Base-by-base conservation (phyloP, 2,329 filamentous ascomycete species). In the Didymella pinodella region DNA sequence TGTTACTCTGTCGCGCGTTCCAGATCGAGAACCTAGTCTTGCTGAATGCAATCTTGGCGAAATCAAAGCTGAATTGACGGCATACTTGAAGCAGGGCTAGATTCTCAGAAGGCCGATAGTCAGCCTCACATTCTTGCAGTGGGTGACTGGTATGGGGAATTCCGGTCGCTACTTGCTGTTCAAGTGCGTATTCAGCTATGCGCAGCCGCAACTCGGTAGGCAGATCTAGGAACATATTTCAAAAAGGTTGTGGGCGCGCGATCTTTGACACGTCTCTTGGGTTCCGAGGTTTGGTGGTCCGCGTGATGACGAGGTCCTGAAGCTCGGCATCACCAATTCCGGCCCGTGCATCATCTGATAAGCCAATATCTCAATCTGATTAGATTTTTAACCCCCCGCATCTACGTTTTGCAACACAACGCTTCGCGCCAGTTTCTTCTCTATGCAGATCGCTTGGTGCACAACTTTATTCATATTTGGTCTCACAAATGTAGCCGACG, bases 11-110 rank as follows among this genome's bases (percentile, higher is more conserved):
- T n/a, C n/a, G 60, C 22, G 18, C 11, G 18, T 38, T 26, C 18
- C 31, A 34, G 18, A 78, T 57, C 3, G 74, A 52, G 65, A 81
- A 81, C 18, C 59, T 66, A 0, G 78, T 79, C 8, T 64, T 67
- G 20, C 49, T 65, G 47, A 77, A 75, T 11, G 78, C 78, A 12
- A 78, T 62, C 10, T 67, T 53, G 44, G 64, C 64, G 40, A 75
- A 74, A 40, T 81, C 79, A 20, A 66, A 48, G 34, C 73, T 68
- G 49, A 80, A 69, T 54, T 77, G 76, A 26, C 70, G 73, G 61
- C 79, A 80, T 3, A 71, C 71, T 12, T 79, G 66, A 7, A 80
- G 74, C 2, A 76, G 65, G 10, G 59, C 47, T 3, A 81, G 68
- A 10, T 68, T 58, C 2, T 48, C 8, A 8, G 70, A 66, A 14